Evolutionary conservation across 2,329 filamentous ascomycete species (phyloP).

Genomic region (Botrytis hyacinthi): DNA sequence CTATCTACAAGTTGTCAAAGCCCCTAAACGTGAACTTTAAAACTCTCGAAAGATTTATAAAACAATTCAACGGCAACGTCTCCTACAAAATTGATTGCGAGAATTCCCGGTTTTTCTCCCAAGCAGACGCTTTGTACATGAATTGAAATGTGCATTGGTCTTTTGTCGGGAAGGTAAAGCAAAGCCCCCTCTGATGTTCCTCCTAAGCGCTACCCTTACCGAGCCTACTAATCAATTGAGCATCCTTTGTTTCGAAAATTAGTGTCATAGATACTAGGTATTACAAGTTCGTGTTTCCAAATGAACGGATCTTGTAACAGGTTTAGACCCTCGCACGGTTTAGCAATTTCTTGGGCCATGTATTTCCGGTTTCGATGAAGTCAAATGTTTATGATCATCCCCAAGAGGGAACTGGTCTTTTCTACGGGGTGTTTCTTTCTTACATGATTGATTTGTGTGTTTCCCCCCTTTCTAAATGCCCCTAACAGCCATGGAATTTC

Average conservation of each 20-base stretch:
- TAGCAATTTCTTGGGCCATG: neutral
- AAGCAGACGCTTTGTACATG: conserved; percentile 1
- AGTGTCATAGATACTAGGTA: neutral
- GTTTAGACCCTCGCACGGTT: conserved; percentile 1
- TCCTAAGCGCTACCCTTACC: neutral
- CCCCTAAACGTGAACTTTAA: neutral
- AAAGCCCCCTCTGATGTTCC: neutral
- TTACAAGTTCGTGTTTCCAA: conserved; percentile 7
- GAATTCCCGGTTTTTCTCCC: neutral
- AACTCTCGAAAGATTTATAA: neutral
- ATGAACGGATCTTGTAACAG: conserved; percentile 18
- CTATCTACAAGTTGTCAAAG: neutral
- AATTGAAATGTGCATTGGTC: neutral
- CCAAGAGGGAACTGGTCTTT: neutral
- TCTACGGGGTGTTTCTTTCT: neutral
- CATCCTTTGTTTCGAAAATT: conserved; percentile 19
- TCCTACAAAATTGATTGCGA: neutral
- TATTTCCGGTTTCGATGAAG: neutral
- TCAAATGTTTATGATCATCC: neutral
- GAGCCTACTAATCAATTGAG: conserved; percentile 3
- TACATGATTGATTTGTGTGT: neutral
- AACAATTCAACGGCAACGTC: neutral
- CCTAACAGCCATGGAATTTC: neutral
- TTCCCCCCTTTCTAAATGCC: neutral
- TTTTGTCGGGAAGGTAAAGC: neutral